These are phyloP conservation scores for Ajuga reptans DNA, from an alignment of 305 asterid species.

Conservation along the genomic window DNA sequence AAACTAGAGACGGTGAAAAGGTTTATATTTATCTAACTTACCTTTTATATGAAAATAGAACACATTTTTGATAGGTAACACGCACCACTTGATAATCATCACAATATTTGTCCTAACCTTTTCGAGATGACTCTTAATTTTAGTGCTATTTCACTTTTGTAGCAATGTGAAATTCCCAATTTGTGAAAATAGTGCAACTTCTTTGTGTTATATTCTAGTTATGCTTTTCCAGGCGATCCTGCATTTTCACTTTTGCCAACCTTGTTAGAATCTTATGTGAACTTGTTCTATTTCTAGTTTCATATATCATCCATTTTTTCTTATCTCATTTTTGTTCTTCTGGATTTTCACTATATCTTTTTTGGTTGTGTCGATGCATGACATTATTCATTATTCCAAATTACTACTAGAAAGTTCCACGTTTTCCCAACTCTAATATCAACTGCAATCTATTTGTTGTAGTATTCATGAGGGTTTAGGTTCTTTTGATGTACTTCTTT, in stretches of 20 bases:
- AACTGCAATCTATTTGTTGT: background rate
- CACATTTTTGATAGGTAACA: conserved; percentile 3
- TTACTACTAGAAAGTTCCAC: background rate
- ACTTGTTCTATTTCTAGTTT: background rate
- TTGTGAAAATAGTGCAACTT: background rate
- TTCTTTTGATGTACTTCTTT: background rate
- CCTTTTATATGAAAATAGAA: background rate
- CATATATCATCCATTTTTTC: background rate
- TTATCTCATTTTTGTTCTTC: background rate
- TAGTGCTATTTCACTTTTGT: background rate
- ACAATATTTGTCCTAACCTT: background rate
- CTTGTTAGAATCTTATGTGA: background rate
- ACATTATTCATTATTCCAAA: background rate
- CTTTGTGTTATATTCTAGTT: background rate
- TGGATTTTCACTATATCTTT: background rate
- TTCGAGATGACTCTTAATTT: background rate
- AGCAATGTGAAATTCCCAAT: background rate
- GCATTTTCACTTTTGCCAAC: conserved; percentile 6
- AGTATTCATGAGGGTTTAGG: background rate
- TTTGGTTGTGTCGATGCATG: background rate
- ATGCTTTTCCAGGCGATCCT: background rate
- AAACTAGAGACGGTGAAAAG: conserved; percentile 34
- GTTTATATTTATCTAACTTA: conserved; percentile 38
- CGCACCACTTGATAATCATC: conserved; percentile 3
- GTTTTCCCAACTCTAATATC: background rate